phyloP scores from a whole-genome alignment of 2,329 filamentous ascomycete species.

The Alternaria sp. region DNA sequence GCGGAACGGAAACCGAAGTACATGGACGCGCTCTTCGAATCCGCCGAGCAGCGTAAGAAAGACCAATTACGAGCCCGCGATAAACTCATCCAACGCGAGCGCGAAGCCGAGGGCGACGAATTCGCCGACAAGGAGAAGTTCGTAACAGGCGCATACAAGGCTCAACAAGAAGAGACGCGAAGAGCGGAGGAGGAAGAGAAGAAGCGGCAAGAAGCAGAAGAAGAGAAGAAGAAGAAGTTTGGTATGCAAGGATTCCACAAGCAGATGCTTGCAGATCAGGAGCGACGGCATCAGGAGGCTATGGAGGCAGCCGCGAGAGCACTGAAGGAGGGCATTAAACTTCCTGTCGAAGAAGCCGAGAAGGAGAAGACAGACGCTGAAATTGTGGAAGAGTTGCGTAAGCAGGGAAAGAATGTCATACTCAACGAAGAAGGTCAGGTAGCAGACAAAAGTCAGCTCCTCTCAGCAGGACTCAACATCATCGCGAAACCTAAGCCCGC shows the following conservation, averaged over 20 bases:
- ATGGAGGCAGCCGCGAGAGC: slow-evolving; percentile 69
- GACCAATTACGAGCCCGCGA: slow-evolving; percentile 82
- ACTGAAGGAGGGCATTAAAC: slow-evolving; percentile 44
- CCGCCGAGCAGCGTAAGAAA: slow-evolving; percentile 79
- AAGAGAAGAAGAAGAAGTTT: slow-evolving; percentile 69
- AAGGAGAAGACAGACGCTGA: slow-evolving; percentile 64
- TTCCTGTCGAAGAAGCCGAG: slow-evolving; percentile 47
- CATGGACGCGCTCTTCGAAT: slow-evolving; percentile 76
- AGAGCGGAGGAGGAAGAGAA: slow-evolving; percentile 76
- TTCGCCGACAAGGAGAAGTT: slow-evolving; percentile 87
- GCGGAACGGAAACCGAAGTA: slow-evolving; percentile 76
- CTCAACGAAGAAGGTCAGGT: slow-evolving; percentile 86
- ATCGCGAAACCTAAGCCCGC: slow-evolving; percentile 67
- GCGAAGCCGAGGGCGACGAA: slow-evolving; percentile 81
- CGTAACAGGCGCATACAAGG: slow-evolving; percentile 83
- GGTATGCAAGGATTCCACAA: slow-evolving; percentile 84
- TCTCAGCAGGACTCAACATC: slow-evolving; percentile 79
- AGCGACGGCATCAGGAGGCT: slow-evolving; percentile 73
- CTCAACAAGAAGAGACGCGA: slow-evolving; percentile 79
- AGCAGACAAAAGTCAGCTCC: slow-evolving; percentile 82
- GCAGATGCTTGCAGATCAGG: slow-evolving; percentile 74
- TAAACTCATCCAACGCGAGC: slow-evolving; percentile 79
- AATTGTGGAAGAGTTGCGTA: slow-evolving; percentile 72
- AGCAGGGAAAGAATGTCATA: slow-evolving; percentile 69
- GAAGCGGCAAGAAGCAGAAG: slow-evolving; percentile 70